Evolutionary conservation across 1,139 yeast species (phyloP), one percentile per base, ranked within the genome.

Genomic region (Blastobotrys serpentis): DNA sequence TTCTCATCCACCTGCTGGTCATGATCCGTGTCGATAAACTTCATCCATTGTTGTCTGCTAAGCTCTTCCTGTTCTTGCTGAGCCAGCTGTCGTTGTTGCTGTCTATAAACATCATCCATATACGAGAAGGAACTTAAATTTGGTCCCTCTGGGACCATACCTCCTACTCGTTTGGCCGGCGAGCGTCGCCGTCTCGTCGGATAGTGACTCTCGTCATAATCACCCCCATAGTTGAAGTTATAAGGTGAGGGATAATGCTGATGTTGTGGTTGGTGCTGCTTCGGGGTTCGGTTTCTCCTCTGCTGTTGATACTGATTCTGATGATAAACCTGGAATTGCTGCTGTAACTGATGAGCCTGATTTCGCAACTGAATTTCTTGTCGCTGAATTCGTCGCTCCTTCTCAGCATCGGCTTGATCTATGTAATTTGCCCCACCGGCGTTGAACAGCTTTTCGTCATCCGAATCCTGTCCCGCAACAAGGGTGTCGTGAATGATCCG

Each of bases 401-500:
- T 34, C 23, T 46, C 45, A 7, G 17, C 42, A 10, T 16, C 42
- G 21, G 32, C 42, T 4, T 39, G 42, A 4, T 39, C 33, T 16
- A 39, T 8, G 8, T 25, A 39, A 23, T 25, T 26, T 16, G 46
- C 25, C n/a, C 38, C 42, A 4, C 42, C 42, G 7, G 21, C 23
- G 18, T 36, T 43, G 13, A 43, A 36, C 17, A 39, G 26, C 33
- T 25, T 39, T 16, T 39, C 42, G 33, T 39, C 33, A 14, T 25
- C 33, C 33, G 33, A 26, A 21, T 39, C 33, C 33, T 25, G 42
- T 14, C 33, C 54, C 14, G 54, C 54, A 21, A 54, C 55, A 21
- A 57, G 44, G 11, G 58, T 48, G 48, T 59, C 63, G 43, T 59
- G 63, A 40, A 57, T 58, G 40, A 59, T 47, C 33, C 52, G 50